A percentile compares a stretch with the other conserved stretches of the same genome.
phyloP scores from a whole-genome alignment of 257 asterid genomes.

The Solanum sejunctum region DNA sequence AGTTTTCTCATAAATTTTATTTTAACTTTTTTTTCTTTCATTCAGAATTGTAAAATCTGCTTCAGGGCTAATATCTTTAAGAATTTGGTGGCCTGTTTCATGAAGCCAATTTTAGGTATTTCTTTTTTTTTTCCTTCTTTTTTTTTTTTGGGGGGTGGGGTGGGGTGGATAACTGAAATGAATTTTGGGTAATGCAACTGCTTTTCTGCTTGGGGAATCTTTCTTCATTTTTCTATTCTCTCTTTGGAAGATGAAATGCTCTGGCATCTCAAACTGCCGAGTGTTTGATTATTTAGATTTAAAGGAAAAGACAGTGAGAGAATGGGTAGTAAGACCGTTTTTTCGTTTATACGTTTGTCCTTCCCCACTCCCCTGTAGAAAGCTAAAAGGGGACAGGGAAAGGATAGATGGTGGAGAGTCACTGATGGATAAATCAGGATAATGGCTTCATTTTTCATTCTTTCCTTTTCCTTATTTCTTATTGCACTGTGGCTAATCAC shows the following conservation, averaged over 20 bases:
- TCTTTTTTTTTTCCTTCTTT: background rate
- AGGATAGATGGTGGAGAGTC: background rate
- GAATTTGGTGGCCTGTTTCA: slow-evolving; percentile 1
- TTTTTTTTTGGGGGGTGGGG: background rate
- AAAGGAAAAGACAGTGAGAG: background rate
- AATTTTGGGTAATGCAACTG: background rate
- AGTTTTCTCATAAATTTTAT: background rate
- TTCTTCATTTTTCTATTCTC: background rate
- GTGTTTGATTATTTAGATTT: background rate
- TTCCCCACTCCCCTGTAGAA: background rate
- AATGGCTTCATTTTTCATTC: background rate
- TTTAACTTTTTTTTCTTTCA: background rate
- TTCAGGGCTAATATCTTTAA: background rate
- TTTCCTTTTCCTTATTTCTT: background rate
- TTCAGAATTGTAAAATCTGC: background rate
- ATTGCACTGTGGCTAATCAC: background rate
- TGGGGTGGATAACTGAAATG: background rate
- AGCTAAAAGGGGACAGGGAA: background rate
- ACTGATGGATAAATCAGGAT: background rate
- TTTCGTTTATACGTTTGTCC: background rate
- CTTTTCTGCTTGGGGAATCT: background rate
- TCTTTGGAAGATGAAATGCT: background rate
- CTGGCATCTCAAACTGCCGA: background rate
- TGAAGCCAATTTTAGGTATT: slow-evolving; percentile 1
- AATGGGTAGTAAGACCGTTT: background rate